Conservation (phyloP, 192 early-diverging fungal species). For the Pecoramyces ruminantium region DNA sequence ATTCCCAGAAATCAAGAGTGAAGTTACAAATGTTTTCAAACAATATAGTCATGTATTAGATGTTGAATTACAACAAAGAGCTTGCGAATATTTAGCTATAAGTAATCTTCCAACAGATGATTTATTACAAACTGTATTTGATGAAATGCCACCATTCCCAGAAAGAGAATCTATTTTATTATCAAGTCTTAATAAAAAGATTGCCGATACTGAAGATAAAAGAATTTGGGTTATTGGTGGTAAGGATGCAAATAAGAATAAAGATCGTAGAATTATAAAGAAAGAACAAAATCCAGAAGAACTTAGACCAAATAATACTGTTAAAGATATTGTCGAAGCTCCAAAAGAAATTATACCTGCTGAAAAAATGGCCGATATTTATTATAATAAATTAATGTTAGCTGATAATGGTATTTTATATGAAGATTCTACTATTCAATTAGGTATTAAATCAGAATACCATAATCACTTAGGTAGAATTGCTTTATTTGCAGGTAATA, state of each 20-base stretch:
- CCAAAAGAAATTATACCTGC: slow-evolving; percentile 6
- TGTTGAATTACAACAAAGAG: slow-evolving; percentile 91
- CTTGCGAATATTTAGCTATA: slow-evolving; percentile 87
- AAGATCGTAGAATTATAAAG: slow-evolving; percentile 13
- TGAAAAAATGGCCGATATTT: slow-evolving; percentile 5
- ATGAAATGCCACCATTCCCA: slow-evolving; percentile 97
- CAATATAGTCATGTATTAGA: slow-evolving; percentile 77
- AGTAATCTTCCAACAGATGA: slow-evolving; percentile 68
- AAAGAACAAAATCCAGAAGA: neutral
- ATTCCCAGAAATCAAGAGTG: slow-evolving; percentile 91
- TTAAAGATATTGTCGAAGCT: slow-evolving; percentile 1
- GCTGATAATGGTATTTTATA: slow-evolving; percentile 75
- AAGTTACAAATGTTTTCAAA: slow-evolving; percentile 70
- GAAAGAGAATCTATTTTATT: slow-evolving; percentile 83
- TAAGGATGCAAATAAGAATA: slow-evolving; percentile 55
- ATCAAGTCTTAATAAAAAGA: slow-evolving; percentile 62
- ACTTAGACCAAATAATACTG: slow-evolving; percentile 4
- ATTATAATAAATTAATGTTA: slow-evolving; percentile 27
- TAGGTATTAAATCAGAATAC: slow-evolving; percentile 88
- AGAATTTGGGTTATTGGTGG: slow-evolving; percentile 88
- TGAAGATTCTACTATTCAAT: slow-evolving; percentile 73
- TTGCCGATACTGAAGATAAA: slow-evolving; percentile 84
- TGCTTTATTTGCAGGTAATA: slow-evolving; percentile 85
- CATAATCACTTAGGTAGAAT: slow-evolving; percentile 74
- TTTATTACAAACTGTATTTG: slow-evolving; percentile 79